Conservation (phyloP, 108 stramenopile species). For the Cyclotella distinguenda region DNA sequence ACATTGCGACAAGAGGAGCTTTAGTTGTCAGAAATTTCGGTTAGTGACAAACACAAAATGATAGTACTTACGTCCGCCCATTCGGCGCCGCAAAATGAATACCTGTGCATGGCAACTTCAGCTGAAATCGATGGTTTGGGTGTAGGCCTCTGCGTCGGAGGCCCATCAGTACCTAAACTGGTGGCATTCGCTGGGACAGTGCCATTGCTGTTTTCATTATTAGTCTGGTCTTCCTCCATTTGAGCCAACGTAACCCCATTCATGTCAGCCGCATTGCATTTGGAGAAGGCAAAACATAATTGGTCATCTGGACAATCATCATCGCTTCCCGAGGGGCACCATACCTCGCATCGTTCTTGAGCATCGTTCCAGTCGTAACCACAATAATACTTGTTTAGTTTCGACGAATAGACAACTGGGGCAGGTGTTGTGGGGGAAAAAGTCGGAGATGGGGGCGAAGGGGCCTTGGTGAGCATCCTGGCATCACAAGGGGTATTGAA, state of each 20-base stretch:
- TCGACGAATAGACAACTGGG: constrained; percentile 28
- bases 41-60: not conserved
- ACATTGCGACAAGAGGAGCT: not conserved
- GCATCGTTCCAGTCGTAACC: constrained; percentile 48
- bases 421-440: constrained; percentile 34
- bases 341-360: constrained; percentile 42
- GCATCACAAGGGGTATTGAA: constrained; percentile 49
- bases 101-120: constrained; percentile 43
- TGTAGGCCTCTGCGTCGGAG: constrained; percentile 22
- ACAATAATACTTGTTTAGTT: constrained; percentile 48
- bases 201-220: not conserved
- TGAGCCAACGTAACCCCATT: constrained; percentile 34
- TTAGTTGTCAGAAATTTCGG: not conserved
- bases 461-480: constrained; percentile 30
- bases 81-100: constrained; percentile 36
- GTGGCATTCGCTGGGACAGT: not conserved
- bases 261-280: constrained; percentile 40
- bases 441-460: constrained; percentile 33
- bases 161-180: not conserved
- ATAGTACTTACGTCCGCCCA: constrained; percentile 28
- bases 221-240: constrained; percentile 19
- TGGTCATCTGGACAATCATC: constrained; percentile 46
- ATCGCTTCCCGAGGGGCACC: constrained; percentile 47
- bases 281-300: constrained; percentile 43
- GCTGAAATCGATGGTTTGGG: constrained; percentile 30